Conservation (phyloP, 108 stramenopile species). For the Seminavis robusta region DNA sequence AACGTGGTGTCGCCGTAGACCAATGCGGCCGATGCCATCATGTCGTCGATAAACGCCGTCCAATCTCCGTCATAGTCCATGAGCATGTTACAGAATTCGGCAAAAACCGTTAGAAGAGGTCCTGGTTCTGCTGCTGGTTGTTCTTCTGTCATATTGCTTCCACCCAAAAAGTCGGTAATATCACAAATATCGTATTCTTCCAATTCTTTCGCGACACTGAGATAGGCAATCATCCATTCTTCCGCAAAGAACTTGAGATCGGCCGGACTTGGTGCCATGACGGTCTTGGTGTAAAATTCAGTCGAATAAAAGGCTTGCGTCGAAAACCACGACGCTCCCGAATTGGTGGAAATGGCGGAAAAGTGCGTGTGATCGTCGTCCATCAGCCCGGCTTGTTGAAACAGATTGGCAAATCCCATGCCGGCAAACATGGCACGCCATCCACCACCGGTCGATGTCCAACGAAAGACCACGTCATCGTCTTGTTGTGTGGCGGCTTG, state of each 20-base stretch:
- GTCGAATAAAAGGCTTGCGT: conserved; percentile 33
- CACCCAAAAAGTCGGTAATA: too few species aligned
- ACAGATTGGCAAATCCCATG: conserved; percentile 23
- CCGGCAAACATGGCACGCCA: conserved; percentile 28
- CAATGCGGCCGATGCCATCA: conserved; percentile 13
- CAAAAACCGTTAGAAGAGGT: too few species aligned
- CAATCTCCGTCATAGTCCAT: conserved; percentile 14
- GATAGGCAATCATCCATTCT: conserved; percentile 31
- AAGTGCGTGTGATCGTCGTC: conserved; percentile 10
- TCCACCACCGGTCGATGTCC: conserved; percentile 40
- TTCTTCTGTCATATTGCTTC: too few species aligned
- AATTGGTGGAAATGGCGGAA: conserved; percentile 7
- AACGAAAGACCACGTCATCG: too few species aligned
- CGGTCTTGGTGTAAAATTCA: conserved; percentile 20
- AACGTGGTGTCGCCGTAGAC: conserved; percentile 17
- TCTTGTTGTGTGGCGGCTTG: too few species aligned
- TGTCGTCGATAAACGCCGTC: conserved; percentile 11
- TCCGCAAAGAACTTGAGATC: conserved; percentile 17
- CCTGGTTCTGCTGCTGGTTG: too few species aligned
- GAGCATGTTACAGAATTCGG: too few species aligned
- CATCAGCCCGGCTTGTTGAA: conserved; percentile 18
- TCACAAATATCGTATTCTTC: too few species aligned
- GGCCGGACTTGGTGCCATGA: conserved; percentile 1
- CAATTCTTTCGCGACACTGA: too few species aligned
- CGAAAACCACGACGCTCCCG: conserved; percentile 32